phyloP scores from a whole-genome alignment of 106 monocot genomes.

The Vanilla planifolia region DNA sequence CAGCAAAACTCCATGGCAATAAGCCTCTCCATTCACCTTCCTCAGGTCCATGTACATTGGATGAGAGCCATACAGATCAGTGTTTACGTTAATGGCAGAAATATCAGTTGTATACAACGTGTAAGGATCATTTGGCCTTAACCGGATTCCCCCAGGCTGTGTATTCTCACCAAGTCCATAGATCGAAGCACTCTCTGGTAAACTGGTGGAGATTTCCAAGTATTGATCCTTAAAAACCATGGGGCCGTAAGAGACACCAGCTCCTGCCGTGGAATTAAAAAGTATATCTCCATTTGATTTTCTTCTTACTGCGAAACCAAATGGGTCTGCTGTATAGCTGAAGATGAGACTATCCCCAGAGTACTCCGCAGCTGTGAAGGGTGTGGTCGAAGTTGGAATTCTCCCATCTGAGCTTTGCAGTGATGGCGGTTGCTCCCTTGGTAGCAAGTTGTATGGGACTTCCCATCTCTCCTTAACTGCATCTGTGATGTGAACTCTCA shows the following conservation, averaged over 20 bases:
- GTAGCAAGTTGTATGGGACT: conserved; percentile 84
- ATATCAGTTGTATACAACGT: conserved; percentile 79
- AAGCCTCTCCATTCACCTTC: conserved; percentile 32
- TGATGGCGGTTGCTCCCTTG: conserved; percentile 46
- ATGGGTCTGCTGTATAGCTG: conserved; percentile 68
- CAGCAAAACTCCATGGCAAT: conserved; percentile 69
- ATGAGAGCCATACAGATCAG: conserved; percentile 89
- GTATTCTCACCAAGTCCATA: conserved; percentile 98
- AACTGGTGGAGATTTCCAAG: conserved; percentile 66
- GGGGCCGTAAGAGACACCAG: conserved; percentile 13
- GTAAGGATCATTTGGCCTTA: conserved; percentile 84
- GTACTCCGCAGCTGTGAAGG: conserved; percentile 39
- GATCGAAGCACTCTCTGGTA: conserved; percentile 51
- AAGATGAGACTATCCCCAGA: conserved; percentile 57
- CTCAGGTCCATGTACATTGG: conserved; percentile 95
- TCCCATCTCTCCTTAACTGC: conserved; percentile 82
- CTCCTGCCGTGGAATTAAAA: conserved; percentile 50
- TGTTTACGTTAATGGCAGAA: conserved; percentile 82
- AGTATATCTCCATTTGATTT: conserved; percentile 58
- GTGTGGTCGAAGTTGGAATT: conserved; percentile 1
- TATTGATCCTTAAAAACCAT: conserved; percentile 97
- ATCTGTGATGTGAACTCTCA: conserved; percentile 89
- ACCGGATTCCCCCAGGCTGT: conserved; percentile 63
- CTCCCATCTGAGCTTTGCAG: conserved; percentile 5
- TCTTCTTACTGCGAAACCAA: conserved; percentile 60